Conservation (phyloP, 164 flowering plant genomes). For the Cinnamomum micranthum region DNA sequence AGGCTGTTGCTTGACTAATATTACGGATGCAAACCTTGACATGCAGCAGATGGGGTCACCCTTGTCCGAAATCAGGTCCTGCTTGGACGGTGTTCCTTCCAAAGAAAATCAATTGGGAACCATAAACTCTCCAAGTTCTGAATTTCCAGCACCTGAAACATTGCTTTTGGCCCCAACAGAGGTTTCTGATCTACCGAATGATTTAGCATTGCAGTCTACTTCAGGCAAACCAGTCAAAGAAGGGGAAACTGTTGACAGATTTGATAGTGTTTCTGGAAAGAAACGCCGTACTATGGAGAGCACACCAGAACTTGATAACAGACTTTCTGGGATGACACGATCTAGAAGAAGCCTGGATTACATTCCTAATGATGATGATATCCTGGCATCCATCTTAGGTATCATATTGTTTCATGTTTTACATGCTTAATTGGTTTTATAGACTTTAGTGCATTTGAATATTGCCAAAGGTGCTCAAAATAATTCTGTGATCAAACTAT, state of each 20-base stretch:
- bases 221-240: slow-evolving; percentile 32
- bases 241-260: slow-evolving; percentile 34
- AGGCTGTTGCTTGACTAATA: slow-evolving; percentile 17
- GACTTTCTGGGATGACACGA: slow-evolving; percentile 38
- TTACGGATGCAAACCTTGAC: slow-evolving; percentile 13
- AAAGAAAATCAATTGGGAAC: slow-evolving; percentile 26
- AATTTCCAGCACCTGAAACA: slow-evolving; percentile 74
- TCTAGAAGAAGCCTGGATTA: slow-evolving; percentile 44
- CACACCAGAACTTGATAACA: slow-evolving; percentile 54
- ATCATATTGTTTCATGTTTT: slow-evolving; percentile 14
- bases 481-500: too few species aligned
- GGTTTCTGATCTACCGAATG: slow-evolving; percentile 27
- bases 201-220: slow-evolving; percentile 32
- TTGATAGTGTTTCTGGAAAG: slow-evolving; percentile 38
- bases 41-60: slow-evolving; percentile 9
- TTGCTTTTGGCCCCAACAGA: slow-evolving; percentile 56
- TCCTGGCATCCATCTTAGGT: slow-evolving; percentile 96
- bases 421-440: not conserved
- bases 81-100: slow-evolving; percentile 12
- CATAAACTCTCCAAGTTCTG: slow-evolving; percentile 26
- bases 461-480: too few species aligned
- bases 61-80: not conserved
- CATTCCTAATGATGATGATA: slow-evolving; percentile 87
- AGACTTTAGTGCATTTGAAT: too few species aligned
- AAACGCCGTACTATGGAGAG: slow-evolving; percentile 70